phyloP scores from a whole-genome alignment of 73 alveolate species.

The Paramecium bursaria region DNA sequence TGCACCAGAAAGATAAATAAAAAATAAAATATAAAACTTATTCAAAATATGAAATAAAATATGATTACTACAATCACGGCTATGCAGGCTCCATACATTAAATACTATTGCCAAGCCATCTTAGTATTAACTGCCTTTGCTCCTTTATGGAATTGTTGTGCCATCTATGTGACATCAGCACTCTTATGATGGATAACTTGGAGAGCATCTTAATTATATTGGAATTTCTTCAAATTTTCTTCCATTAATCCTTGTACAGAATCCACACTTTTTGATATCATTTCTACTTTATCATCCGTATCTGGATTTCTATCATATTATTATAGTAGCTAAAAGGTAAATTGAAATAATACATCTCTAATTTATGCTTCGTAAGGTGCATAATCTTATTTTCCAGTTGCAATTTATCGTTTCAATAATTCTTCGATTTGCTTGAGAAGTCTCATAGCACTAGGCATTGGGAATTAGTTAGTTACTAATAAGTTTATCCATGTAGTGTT shows the following conservation, averaged over 20 bases:
- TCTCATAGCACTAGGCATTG: conserved; percentile 55
- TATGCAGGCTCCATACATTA: background rate
- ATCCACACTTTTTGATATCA: conserved; percentile 46
- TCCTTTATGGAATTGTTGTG: conserved; percentile 8
- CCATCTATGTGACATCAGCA: conserved; percentile 48
- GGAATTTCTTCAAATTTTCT: conserved; percentile 26
- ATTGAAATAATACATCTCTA: conserved; percentile 4
- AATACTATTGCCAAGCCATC: background rate
- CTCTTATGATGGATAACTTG: conserved; percentile 55
- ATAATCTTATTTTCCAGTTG: conserved; percentile 44
- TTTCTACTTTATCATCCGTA: conserved; percentile 50
- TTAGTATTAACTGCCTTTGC: conserved; percentile 31
- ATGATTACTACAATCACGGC: conserved; percentile 5
- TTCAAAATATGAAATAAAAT: conserved; percentile 22
- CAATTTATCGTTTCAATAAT: conserved; percentile 19
- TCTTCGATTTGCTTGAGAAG: conserved; percentile 45
- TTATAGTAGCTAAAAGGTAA: conserved; percentile 14
- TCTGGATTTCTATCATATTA: conserved; percentile 39
- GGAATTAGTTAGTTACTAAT: conserved; percentile 27
- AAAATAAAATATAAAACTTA: background rate
- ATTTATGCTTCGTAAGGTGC: conserved; percentile 5
- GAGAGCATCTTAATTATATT: background rate
- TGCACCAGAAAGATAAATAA: no score
- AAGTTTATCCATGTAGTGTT: background rate
- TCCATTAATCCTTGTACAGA: conserved; percentile 64